phyloP scores from a whole-genome alignment of 805 yeast genomes.

The Kodamaea kaohsiungensis region DNA sequence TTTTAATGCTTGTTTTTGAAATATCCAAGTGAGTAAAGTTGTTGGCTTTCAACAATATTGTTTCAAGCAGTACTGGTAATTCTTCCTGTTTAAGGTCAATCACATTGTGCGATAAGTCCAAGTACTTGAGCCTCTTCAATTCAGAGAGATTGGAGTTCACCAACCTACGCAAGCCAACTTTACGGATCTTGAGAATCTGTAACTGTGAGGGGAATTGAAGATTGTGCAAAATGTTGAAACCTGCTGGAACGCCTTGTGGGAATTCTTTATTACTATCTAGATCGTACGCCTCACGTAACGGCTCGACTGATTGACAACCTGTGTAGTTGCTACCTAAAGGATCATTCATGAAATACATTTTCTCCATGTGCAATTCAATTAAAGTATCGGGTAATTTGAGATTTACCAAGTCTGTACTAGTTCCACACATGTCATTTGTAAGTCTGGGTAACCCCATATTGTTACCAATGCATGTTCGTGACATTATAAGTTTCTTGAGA shows the following conservation, averaged over 20 bases:
- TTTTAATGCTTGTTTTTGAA: neutral
- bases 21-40: neutral
- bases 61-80: neutral
- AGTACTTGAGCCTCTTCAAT: neutral
- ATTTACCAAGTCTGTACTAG: neutral
- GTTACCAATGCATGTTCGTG: neutral
- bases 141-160: neutral
- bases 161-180: neutral
- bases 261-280: neutral
- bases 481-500: neutral
- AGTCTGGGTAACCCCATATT: neutral
- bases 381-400: neutral
- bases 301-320: neutral
- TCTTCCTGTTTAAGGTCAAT: neutral
- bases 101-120: neutral
- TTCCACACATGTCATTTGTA: neutral
- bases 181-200: neutral
- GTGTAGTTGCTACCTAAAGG: neutral
- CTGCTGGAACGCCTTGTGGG: neutral
- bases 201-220: neutral
- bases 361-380: neutral
- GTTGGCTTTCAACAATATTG: neutral
- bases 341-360: neutral
- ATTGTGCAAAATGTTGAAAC: neutral
- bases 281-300: neutral